A percentile compares a stretch with the other conserved stretches of the same genome.
phyloP scores from a whole-genome alignment of 805 yeast genomes.

The Saturnispora quitensis region DNA sequence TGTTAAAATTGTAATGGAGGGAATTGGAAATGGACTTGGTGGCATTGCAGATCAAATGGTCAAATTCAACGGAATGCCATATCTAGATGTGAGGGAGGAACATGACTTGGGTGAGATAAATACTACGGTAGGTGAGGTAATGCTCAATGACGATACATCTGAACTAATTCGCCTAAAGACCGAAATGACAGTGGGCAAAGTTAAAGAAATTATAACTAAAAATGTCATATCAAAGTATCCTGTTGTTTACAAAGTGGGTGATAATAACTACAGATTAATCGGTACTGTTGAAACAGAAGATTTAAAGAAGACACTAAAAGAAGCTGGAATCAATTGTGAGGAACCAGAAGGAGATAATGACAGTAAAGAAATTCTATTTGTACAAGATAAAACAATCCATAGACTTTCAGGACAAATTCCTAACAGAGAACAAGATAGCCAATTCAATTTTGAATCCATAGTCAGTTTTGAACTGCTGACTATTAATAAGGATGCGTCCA shows the following conservation, averaged over 20 bases:
- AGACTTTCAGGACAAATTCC: slow-evolving; percentile 1
- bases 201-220: slow-evolving; percentile 28
- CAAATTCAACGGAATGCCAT: slow-evolving; percentile 77
- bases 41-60: slow-evolving; percentile 98
- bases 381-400: slow-evolving; percentile 9
- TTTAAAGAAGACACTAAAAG: slow-evolving; percentile 24
- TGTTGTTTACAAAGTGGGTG: slow-evolving; percentile 27
- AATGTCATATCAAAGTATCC: slow-evolving; percentile 45
- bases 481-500: slow-evolving; percentile 41
- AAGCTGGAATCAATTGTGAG: slow-evolving; percentile 5
- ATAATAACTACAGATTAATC: slow-evolving; percentile 27
- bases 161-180: neutral
- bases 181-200: slow-evolving; percentile 14
- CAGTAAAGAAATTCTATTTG: slow-evolving; percentile 11
- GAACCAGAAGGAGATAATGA: neutral
- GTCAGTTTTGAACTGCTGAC: slow-evolving; percentile 55
- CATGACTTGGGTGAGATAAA: slow-evolving; percentile 39
- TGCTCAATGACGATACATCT: slow-evolving; percentile 33
- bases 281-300: slow-evolving; percentile 41
- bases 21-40: slow-evolving; percentile 56
- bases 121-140: slow-evolving; percentile 43
- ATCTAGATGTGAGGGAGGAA: slow-evolving; percentile 63
- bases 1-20: slow-evolving; percentile 71
- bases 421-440: slow-evolving; percentile 5
- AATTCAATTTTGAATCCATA: slow-evolving; percentile 22